Percentiles rank a stretch among this genome's conserved stretches.
Conservation (phyloP, 2,329 filamentous ascomycete species). For the Fusarium nanum region DNA sequence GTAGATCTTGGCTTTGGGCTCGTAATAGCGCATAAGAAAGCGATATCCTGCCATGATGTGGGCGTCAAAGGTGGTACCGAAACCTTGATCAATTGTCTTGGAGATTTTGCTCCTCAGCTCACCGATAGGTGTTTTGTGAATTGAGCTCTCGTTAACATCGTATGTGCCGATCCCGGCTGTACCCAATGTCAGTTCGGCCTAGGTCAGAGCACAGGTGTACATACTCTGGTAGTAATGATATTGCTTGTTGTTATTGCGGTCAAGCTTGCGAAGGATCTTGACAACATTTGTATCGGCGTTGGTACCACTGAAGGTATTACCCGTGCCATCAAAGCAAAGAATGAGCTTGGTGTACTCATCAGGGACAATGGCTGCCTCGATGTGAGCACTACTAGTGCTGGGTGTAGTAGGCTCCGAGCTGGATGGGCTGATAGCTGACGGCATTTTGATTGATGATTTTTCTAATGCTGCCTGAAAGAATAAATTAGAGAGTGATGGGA, state of each 20-base stretch:
- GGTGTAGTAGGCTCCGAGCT: background rate
- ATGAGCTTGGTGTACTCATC: slow-evolving; percentile 51
- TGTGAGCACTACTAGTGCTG: background rate
- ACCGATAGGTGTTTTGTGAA: slow-evolving; percentile 52
- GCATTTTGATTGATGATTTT: background rate
- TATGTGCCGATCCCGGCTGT: slow-evolving; percentile 60
- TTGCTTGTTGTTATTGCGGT: slow-evolving; percentile 57
- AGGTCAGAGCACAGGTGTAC: slow-evolving; percentile 4
- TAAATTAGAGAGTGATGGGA: accelerated
- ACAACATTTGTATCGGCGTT: slow-evolving; percentile 65
- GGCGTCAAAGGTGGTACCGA: slow-evolving; percentile 60
- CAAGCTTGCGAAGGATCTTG: slow-evolving; percentile 60
- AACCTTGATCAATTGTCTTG: slow-evolving; percentile 55
- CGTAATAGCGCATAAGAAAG: slow-evolving; percentile 66
- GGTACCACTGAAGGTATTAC: slow-evolving; percentile 58
- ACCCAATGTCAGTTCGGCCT: too few species aligned
- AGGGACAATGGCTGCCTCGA: background rate
- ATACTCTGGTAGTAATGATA: slow-evolving; percentile 63
- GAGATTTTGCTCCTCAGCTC: slow-evolving; percentile 51
- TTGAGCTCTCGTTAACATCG: slow-evolving; percentile 55
- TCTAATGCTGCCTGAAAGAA: background rate
- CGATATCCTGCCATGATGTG: slow-evolving; percentile 65
- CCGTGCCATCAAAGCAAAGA: slow-evolving; percentile 62
- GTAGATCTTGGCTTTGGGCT: slow-evolving; percentile 59
- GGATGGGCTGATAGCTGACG: background rate